Conservation (phyloP, 805 yeast genomes). For the Pichia insulana region DNA sequence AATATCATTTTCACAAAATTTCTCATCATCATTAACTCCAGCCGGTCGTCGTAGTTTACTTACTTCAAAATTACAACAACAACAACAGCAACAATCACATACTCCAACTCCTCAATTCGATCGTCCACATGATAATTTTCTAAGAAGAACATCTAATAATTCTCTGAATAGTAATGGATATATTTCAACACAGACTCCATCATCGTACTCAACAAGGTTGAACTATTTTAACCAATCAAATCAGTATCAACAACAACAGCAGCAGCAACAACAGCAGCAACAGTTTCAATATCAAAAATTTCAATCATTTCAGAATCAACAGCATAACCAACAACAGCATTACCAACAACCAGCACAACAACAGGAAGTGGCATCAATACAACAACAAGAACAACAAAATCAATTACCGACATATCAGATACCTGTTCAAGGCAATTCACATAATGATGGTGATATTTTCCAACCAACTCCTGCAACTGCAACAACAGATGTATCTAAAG, state of each 20-base stretch:
- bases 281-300: constrained; percentile 11
- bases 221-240: not conserved
- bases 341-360: constrained; percentile 12
- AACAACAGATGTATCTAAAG: constrained; percentile 47
- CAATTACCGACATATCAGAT: constrained; percentile 1
- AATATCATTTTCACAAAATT: constrained; percentile 4
- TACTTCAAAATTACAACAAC: constrained; percentile 23
- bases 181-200: constrained; percentile 1
- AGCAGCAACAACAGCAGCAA: constrained; percentile 2
- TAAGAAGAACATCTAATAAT: constrained; percentile 4
- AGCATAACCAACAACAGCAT: constrained; percentile 5
- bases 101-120: constrained; percentile 7
- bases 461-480: constrained; percentile 41
- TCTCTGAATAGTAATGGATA: not conserved
- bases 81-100: constrained; percentile 14
- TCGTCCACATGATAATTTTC: constrained; percentile 6
- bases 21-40: constrained; percentile 14
- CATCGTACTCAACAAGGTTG: constrained; percentile 2
- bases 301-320: constrained; percentile 7
- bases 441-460: not conserved
- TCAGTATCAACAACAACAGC: constrained; percentile 6
- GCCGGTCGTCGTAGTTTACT: constrained; percentile 24
- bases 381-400: constrained; percentile 6
- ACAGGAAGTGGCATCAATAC: too few species aligned
- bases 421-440: constrained; percentile 19